Conservation (phyloP, 2,329 filamentous ascomycete genomes). For the Zasmidium angulare region DNA sequence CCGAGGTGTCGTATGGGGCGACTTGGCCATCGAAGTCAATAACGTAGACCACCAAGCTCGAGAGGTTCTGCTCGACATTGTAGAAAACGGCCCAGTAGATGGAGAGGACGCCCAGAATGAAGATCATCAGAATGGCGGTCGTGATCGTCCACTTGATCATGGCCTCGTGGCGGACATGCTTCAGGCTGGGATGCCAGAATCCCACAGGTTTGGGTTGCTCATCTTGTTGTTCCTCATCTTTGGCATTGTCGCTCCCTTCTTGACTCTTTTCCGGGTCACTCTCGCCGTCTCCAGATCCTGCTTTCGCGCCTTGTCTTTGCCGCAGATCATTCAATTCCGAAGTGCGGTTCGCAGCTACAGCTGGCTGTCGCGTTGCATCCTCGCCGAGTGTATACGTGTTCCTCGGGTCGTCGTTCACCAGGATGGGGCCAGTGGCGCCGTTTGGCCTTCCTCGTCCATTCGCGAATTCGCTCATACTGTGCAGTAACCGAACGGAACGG, state of each 20-base stretch:
- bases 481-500: not conserved
- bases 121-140: conserved; percentile 53
- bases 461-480: not conserved
- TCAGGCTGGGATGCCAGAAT: conserved; percentile 46
- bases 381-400: not conserved
- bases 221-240: conserved; percentile 1
- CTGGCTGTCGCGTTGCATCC: not conserved
- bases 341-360: not conserved
- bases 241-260: too few relatives aligned
- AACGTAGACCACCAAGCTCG: conserved; percentile 54
- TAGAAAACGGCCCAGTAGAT: conserved; percentile 63
- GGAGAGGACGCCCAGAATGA: conserved; percentile 55
- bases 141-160: conserved; percentile 44
- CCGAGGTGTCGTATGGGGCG: conserved; percentile 44
- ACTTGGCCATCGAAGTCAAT: conserved; percentile 63
- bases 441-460: too few relatives aligned
- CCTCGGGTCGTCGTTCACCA: too few relatives aligned
- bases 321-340: not conserved
- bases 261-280: too few relatives aligned
- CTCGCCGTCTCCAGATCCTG: not conserved
- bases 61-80: conserved; percentile 50
- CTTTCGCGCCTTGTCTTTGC: not conserved
- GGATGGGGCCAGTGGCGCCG: too few relatives aligned
- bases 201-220: conserved; percentile 35
- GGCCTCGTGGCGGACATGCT: conserved; percentile 41